A percentile compares a stretch with the other conserved stretches of the same genome.
These are phyloP conservation scores for Salvia splendens DNA, from an alignment of 257 asterid genomes.

Conservation along the genomic window DNA sequence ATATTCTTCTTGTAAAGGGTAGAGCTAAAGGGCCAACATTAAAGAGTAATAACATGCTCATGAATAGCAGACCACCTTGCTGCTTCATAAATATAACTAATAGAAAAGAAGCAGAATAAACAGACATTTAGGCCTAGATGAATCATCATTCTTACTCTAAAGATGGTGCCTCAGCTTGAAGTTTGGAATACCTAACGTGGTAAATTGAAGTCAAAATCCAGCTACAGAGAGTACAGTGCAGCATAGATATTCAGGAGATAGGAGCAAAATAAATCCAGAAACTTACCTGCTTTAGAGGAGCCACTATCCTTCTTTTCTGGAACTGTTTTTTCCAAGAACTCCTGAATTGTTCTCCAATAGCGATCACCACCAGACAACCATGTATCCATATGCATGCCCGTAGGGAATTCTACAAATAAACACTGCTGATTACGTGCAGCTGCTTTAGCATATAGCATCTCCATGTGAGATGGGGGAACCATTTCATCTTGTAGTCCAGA, in stretches of 20 bases:
- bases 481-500: slow-evolving; percentile 95
- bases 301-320: slow-evolving; percentile 46
- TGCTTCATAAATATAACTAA: slow-evolving; percentile 11
- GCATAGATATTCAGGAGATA: slow-evolving; percentile 25
- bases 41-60: neutral
- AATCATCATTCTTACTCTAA: slow-evolving; percentile 13
- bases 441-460: slow-evolving; percentile 87
- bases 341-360: slow-evolving; percentile 82
- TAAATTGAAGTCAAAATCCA: slow-evolving; percentile 31
- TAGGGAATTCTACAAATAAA: slow-evolving; percentile 75
- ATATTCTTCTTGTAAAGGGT: slow-evolving; percentile 26
- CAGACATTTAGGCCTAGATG: slow-evolving; percentile 41
- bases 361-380: slow-evolving; percentile 91
- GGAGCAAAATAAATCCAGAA: slow-evolving; percentile 10
- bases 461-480: slow-evolving; percentile 98
- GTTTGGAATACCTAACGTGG: slow-evolving; percentile 25
- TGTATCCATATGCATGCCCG: slow-evolving; percentile 98
- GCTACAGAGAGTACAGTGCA: neutral
- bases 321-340: slow-evolving; percentile 59
- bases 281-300: slow-evolving; percentile 56
- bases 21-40: neutral
- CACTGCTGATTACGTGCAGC: slow-evolving; percentile 77
- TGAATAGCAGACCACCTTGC: neutral
- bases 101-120: neutral
- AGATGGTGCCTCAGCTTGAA: slow-evolving; percentile 19